Base-by-base conservation (phyloP, 2,329 filamentous ascomycete species). In the Aspergillus eucalypticola region DNA sequence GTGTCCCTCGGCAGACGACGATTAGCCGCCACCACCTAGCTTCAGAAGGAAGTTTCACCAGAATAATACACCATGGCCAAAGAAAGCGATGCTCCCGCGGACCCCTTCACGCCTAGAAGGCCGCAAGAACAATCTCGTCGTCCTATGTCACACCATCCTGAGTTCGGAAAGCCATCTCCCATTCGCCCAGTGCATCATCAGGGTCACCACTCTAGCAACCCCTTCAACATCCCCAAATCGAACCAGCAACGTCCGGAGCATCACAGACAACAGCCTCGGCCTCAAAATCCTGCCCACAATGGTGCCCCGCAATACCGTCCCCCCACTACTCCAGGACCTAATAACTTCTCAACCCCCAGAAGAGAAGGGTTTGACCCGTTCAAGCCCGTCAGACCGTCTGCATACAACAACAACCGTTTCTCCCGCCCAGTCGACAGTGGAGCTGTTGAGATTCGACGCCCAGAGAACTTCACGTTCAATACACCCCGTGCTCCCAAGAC, bases 111-210 rank as follows among this genome's bases (percentile, higher is more conserved):
- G 35, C 72, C 76, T 52, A 71, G 73, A 17, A 76, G 75, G 62
- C 69, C 71, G 13, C 73, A 73, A 53, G 70, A 78, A 29, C 71
- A 73, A 38, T 56, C 70, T 17, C 70, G 69, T 39, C 67, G 74
- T 29, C 67, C 74, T 13, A 65, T 75, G 11, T 68, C 75, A 13
- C 74, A 78, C 5, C 74, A 79, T 32, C 78, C 82, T 41, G 80
- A 86, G 66, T 88, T 88, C 67, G 86, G 86, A 54, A 82, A 83
- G 66, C 78, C 86, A 2, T 86, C 84, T 62, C 83, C 84, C 15
- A 73, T 88, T 59, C 77, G 83, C 35, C 71, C 67, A 51, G 66
- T 64, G 27, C 75, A 64, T 79, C 81, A 69, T 75, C 82, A 60
- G 13, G 61, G 61, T 32, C 64, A 61, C 35, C 59, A 63, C 66